Evolutionary conservation across 257 asterid genomes (phyloP), one percentile per base, ranked within the genome.

Genomic region (Przewalskia tangutica): DNA sequence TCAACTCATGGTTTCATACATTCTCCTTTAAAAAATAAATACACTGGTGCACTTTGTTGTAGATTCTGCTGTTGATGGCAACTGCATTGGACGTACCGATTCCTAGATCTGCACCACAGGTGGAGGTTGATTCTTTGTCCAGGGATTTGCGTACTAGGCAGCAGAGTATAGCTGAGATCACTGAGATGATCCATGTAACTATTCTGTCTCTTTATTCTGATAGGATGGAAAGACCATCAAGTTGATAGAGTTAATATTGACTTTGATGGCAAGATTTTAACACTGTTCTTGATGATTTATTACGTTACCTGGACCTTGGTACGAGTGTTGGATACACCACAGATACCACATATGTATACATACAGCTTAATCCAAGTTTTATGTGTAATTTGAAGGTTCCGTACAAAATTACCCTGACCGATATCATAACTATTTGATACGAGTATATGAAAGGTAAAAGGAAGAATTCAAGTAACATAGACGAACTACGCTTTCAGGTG

Each of bases 141-240:
- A 54, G 65, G 18, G 97, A 96, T 78, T 85, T 96, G 86, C 98
- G 98, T 78, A 71, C 92, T 18, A 94, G 98, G 87, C 98, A 96
- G 84, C 98, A 91, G 76, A 86, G 89, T 82, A 87, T 96, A 63
- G 99, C 98, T 81, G 98, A 92, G 91, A 96, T 96, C 84, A 94
- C 98, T 4, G 99, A 96, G 90, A 94, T 94, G 99, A 96, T 96
- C 85, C 99, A 96, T 86, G 99, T 96, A 80, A 87, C 95, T 88
- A 76, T 51, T 81, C 82, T 38, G 34, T 8, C 59, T 34, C 32
- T 23, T 58, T 55, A 51, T 63, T 81, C 46, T 82, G 18, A 62
- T 73, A 7, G 4, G 62, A 23, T 23, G 62, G 23, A 14, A 73
- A 73, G 42, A 46, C 78, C 55, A 71, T 18, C 58, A 71, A 4